phyloP scores from a whole-genome alignment of 305 asterid species.

The Rubia peregrina region DNA sequence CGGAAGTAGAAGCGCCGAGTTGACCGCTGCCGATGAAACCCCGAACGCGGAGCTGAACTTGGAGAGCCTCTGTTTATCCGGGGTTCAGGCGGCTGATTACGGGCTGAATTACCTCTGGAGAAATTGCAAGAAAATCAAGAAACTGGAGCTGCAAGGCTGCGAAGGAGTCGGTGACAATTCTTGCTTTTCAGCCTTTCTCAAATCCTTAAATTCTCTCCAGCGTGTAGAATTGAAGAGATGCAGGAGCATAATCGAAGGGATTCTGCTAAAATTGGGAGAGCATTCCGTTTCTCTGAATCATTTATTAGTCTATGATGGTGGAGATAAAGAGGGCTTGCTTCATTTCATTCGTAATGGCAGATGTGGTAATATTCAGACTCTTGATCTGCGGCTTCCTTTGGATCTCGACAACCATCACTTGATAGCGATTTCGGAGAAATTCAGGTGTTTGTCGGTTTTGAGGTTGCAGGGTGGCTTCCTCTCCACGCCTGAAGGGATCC shows the following conservation, averaged over 20 bases:
- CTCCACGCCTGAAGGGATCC: slow-evolving; percentile 59
- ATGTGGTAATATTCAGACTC: slow-evolving; percentile 29
- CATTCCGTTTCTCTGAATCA: slow-evolving; percentile 36
- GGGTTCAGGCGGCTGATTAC: slow-evolving; percentile 39
- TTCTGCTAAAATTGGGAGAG: slow-evolving; percentile 44
- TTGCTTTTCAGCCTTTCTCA: slow-evolving; percentile 38
- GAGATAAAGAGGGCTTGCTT: slow-evolving; percentile 52
- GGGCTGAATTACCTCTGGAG: slow-evolving; percentile 53
- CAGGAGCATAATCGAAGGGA: slow-evolving; percentile 42
- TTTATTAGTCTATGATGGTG: slow-evolving; percentile 60
- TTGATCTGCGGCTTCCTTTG: slow-evolving; percentile 69
- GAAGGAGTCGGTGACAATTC: slow-evolving; percentile 55
- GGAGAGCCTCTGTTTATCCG: slow-evolving; percentile 45
- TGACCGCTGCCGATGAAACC: slow-evolving; percentile 7
- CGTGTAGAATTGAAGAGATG: slow-evolving; percentile 55
- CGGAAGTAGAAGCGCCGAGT: slow-evolving; percentile 18
- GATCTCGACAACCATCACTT: slow-evolving; percentile 66
- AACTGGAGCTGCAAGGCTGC: slow-evolving; percentile 47
- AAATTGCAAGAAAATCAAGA: slow-evolving; percentile 45
- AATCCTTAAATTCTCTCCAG: slow-evolving; percentile 27
- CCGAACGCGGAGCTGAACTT: slow-evolving; percentile 35
- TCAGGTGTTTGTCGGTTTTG: slow-evolving; percentile 40
- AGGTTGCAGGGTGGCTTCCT: slow-evolving; percentile 67
- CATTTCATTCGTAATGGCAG: slow-evolving; percentile 46
- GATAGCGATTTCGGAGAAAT: slow-evolving; percentile 46